These are phyloP conservation scores for Xylaria grammica DNA, from an alignment of 495 filamentous ascomycete species.

Conservation along the genomic window DNA sequence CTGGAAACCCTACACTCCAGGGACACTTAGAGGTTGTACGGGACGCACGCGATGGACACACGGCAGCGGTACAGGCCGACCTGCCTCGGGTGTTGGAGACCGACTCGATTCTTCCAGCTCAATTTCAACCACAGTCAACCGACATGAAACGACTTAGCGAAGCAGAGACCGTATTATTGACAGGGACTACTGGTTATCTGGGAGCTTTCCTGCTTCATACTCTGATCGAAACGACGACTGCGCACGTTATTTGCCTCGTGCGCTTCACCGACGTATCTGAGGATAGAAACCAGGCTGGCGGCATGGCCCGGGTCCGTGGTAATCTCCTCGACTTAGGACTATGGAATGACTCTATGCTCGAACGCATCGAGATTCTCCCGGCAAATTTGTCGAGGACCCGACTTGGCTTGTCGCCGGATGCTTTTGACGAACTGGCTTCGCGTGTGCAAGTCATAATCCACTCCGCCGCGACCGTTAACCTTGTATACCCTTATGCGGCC, in stretches of 20 bases:
- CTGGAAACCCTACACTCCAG: constrained; percentile 63
- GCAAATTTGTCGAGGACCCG: constrained; percentile 65
- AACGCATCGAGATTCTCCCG: constrained; percentile 69
- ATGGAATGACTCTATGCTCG: constrained; percentile 70
- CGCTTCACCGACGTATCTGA: constrained; percentile 62
- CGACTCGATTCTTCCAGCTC: constrained; percentile 63
- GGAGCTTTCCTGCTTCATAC: constrained; percentile 47
- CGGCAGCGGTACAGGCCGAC: constrained; percentile 68
- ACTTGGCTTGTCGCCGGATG: constrained; percentile 61
- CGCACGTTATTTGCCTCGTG: constrained; percentile 69
- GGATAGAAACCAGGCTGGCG: constrained; percentile 57
- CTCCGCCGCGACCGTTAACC: constrained; percentile 68
- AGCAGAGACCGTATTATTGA: constrained; percentile 58
- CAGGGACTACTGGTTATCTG: constrained; percentile 48
- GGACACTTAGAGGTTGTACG: constrained; percentile 66
- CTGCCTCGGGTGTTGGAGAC: constrained; percentile 63
- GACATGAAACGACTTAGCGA: constrained; percentile 58
- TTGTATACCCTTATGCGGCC: constrained; percentile 70
- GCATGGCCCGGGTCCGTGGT: constrained; percentile 62
- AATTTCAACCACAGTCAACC: constrained; percentile 55
- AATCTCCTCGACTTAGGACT: constrained; percentile 69
- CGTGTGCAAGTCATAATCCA: constrained; percentile 68
- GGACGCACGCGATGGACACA: constrained; percentile 65
- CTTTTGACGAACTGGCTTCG: constrained; percentile 60
- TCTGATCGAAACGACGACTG: constrained; percentile 58